These are phyloP conservation scores for Podaxis carcinomalis DNA, from an alignment of 768 basidiomycete species.

Conservation along the genomic window DNA sequence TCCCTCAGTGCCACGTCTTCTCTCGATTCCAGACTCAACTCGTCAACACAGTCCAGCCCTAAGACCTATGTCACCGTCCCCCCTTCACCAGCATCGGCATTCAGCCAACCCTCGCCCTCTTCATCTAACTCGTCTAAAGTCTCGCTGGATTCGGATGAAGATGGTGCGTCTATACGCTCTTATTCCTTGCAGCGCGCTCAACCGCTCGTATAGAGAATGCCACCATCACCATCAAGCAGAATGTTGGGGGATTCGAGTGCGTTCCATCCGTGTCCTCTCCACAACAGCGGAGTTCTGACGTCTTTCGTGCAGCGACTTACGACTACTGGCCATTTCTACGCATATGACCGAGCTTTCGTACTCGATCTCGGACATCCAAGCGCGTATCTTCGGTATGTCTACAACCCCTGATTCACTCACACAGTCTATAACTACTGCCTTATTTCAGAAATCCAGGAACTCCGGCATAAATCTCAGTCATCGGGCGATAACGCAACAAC, in stretches of 20 bases:
- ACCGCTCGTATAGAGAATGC: slow-evolving; percentile 51
- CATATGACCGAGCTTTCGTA: slow-evolving; percentile 87
- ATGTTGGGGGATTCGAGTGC: slow-evolving; percentile 55
- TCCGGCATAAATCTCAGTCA: slow-evolving; percentile 81
- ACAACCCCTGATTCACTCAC: neutral
- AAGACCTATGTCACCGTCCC: slow-evolving; percentile 22
- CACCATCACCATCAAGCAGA: slow-evolving; percentile 64
- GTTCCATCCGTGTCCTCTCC: slow-evolving; percentile 27
- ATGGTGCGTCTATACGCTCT: slow-evolving; percentile 42
- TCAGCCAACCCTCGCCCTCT: slow-evolving; percentile 31
- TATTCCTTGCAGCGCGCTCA: slow-evolving; percentile 12
- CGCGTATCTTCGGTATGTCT: slow-evolving; percentile 78
- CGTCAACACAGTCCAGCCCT: slow-evolving; percentile 29
- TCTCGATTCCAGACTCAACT: slow-evolving; percentile 26
- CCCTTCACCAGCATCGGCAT: slow-evolving; percentile 32
- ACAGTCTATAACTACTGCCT: slow-evolving; percentile 2
- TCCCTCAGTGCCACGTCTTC: slow-evolving; percentile 28
- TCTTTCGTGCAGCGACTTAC: slow-evolving; percentile 57
- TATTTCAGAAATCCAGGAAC: slow-evolving; percentile 80
- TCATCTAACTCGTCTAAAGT: slow-evolving; percentile 57
- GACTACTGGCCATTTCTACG: slow-evolving; percentile 72
- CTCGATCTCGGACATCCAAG: slow-evolving; percentile 84
- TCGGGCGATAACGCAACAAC: slow-evolving; percentile 49
- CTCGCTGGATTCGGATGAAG: slow-evolving; percentile 55
- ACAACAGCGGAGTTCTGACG: slow-evolving; percentile 15